Evolutionary conservation across 163 green algal species (phyloP), one percentile per base, ranked within the genome.

Genomic region (Prototheca wickerhamii): DNA sequence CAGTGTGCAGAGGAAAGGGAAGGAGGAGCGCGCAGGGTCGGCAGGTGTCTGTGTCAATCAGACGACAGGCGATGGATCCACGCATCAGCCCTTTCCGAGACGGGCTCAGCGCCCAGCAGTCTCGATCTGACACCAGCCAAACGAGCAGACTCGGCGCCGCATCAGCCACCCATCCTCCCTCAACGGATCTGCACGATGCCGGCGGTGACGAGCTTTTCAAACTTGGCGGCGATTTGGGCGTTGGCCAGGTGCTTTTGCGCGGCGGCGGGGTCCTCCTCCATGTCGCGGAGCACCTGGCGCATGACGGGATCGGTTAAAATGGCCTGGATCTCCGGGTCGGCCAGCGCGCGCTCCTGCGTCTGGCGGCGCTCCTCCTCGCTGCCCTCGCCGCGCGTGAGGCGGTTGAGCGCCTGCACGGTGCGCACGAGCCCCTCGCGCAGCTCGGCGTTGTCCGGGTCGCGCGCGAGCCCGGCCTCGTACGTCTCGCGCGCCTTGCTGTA

Each of bases 281-380:
- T 83, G 62, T 96, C 90, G 20, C 82, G 59, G 49, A 96, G 76
- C 32, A 96, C 87, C 62, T 86, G 69, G 25, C 86, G 78, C 91
- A 99, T 97, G 65, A 98, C 68, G 26, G 93, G 93, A 78, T 99
- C 93, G 15, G 77, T 87, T 34, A 99, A 76, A 57, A 99, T 97
- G 76, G 62, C 64, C 75, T 98, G 93, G 23, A 99, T 84, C 75
- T 98, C 92, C 0, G 93, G 93, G 71, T 99, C 90, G 4, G 76
- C 69, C 91, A 98, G 93, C 2, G 81, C 87, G 29, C 81, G 75
- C 18, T 73, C 80, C 72, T 95, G 88, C 30, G 83, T 76, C 79
- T 93, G 77, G 68, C 91, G 88, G 28, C 96, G 46, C 78, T 99
- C 93, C 69, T 95, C 91, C 43, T 94, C 81, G 33, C 33, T 84